These are phyloP conservation scores for Aristolochia contorta DNA, from an alignment of 164 flowering plant species.

Conservation along the genomic window DNA sequence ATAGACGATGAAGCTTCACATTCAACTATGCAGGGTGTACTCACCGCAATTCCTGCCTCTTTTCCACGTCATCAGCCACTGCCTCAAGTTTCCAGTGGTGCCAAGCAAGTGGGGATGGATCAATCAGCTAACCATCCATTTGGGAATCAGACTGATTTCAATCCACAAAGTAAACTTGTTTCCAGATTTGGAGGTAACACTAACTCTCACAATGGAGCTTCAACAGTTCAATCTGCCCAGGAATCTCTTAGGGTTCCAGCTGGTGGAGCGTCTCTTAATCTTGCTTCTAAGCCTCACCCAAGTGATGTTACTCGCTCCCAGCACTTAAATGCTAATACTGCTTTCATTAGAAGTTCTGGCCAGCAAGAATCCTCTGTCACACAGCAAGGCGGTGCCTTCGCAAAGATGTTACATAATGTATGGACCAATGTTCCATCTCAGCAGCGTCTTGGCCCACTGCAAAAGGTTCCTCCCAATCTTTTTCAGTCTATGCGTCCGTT, in stretches of 20 bases:
- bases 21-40: slow-evolving; percentile 21
- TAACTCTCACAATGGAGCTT: slow-evolving; percentile 19
- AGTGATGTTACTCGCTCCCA: slow-evolving; percentile 12
- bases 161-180: slow-evolving; percentile 13
- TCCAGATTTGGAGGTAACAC: slow-evolving; percentile 21
- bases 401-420: slow-evolving; percentile 28
- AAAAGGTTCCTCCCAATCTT: slow-evolving; percentile 20
- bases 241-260: slow-evolving; percentile 23
- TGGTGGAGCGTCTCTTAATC: slow-evolving; percentile 16
- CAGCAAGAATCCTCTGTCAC: slow-evolving; percentile 22
- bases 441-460: slow-evolving; percentile 22
- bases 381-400: slow-evolving; percentile 30
- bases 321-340: slow-evolving; percentile 11
- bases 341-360: slow-evolving; percentile 21
- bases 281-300: slow-evolving; percentile 12
- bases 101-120: slow-evolving; percentile 13
- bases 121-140: slow-evolving; percentile 23
- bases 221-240: slow-evolving; percentile 22
- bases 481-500: slow-evolving; percentile 23
- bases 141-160: slow-evolving; percentile 11
- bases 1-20: slow-evolving; percentile 19
- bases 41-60: slow-evolving; percentile 21
- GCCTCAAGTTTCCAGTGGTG: slow-evolving; percentile 26
- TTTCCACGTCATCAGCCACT: slow-evolving; percentile 32
- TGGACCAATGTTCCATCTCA: slow-evolving; percentile 43